phyloP scores from a whole-genome alignment of 192 early-diverging fungal genomes.

The Chytriomyces hyalinus region DNA sequence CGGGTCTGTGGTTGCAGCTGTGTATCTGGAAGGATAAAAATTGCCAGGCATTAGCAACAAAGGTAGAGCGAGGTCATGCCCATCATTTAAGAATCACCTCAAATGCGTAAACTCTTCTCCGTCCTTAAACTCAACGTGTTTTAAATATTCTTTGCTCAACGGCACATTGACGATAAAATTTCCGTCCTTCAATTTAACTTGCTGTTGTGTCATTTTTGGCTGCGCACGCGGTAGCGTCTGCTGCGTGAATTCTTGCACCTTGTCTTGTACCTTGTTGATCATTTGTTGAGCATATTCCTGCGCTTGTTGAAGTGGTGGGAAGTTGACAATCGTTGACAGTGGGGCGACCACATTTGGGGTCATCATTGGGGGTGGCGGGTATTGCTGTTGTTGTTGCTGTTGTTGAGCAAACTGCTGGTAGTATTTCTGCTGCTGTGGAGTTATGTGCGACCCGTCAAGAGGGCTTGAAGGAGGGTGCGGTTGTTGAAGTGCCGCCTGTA shows the following conservation, averaged over 20 bases:
- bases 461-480: neutral
- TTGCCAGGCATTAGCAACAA: neutral
- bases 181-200: constrained; percentile 43
- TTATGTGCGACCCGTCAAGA: no score
- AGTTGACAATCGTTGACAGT: neutral
- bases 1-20: constrained; percentile 72
- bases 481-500: no score
- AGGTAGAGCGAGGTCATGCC: neutral
- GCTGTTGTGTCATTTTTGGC: constrained; percentile 26
- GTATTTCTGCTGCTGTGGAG: neutral
- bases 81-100: constrained; percentile 33
- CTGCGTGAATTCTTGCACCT: neutral
- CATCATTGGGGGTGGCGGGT: neutral
- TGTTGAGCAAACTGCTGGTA: neutral
- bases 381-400: neutral
- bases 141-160: constrained; percentile 43
- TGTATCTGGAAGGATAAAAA: constrained; percentile 55
- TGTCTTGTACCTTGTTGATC: neutral
- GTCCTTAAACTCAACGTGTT: constrained; percentile 48
- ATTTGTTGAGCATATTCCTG: neutral
- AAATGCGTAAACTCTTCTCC: constrained; percentile 74
- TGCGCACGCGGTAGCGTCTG: neutral
- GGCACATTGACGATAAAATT: constrained; percentile 51
- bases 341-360: neutral
- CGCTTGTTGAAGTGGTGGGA: neutral